Base-by-base conservation (phyloP, 805 yeast genomes). In the Starmera quercuum region DNA sequence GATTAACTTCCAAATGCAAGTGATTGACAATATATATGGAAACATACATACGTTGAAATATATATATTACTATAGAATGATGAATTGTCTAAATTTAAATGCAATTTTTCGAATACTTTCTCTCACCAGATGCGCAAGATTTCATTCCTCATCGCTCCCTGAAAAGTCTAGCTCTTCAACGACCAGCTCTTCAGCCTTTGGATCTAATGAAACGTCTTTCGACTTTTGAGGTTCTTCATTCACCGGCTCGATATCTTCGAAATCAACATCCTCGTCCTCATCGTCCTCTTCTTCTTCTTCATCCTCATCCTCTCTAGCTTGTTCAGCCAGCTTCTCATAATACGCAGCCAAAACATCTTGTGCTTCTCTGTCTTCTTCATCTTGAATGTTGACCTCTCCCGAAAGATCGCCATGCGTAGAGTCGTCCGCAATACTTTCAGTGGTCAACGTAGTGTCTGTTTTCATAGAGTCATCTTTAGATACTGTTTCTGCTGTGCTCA, bases 271-370 rank as follows among this genome's bases (percentile, higher is more conserved):
- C 28, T 43, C 46, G 5, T 49, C 47, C 2, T 43, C 54, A 2
- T 45, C 54, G 4, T 38, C 52, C 5, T 41, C 51, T 15, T 45
- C 47, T 5, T 45, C 51, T 22, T 46, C 44, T 6, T 51, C 45
- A n/a, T 26, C 37, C 7, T 28, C 47, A 18, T 79, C 77, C 20
- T 47, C 51, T 19, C 48, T 50, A 1, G 46, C 47, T 34, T 53
- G 50, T 30, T 48, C 52, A 13, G 50, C 46, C 17, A 49, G 40
- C 30, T 47, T 51, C 8, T 86, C 86, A 52, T 84, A 84, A 52
- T 83, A 84, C 13, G 75, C 78, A n/a, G 75, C 69, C 46, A 77
- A 56, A 3, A 86, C 85, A 45, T 78, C 84, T 56, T 81, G 81
- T 24, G 79, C 78, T 53, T 78, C 83, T 45, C 70, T 64, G 36